Conservation (phyloP, 2,329 filamentous ascomycete genomes). For the Aspergillus sp. region DNA sequence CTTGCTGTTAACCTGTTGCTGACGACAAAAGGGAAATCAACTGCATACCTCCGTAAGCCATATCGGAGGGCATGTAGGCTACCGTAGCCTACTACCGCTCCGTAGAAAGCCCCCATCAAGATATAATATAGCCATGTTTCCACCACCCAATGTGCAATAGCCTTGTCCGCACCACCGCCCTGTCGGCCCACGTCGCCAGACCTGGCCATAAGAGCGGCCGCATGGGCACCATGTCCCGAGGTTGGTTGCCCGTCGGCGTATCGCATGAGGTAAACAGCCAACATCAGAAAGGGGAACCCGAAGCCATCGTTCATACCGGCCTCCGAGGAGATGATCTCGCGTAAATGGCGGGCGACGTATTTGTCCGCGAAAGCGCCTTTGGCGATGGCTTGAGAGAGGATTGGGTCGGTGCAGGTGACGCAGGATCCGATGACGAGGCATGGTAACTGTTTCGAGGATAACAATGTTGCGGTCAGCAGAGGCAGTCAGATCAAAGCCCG, state of each 20-base stretch:
- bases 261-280: slow-evolving; percentile 49
- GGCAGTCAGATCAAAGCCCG: not conserved
- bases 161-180: too few species aligned
- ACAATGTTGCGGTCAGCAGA: not conserved
- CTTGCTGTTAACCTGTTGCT: slow-evolving; percentile 7
- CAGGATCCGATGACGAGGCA: slow-evolving; percentile 52
- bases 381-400: slow-evolving; percentile 54
- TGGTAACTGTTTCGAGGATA: slow-evolving; percentile 29
- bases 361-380: slow-evolving; percentile 56
- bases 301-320: slow-evolving; percentile 56
- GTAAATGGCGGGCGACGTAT: slow-evolving; percentile 47
- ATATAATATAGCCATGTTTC: not conserved
- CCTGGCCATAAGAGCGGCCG: slow-evolving; percentile 9
- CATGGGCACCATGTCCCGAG: slow-evolving; percentile 11
- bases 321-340: slow-evolving; percentile 54
- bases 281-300: slow-evolving; percentile 52
- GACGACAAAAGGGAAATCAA: not conserved
- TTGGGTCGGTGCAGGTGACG: slow-evolving; percentile 53
- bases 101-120: not conserved
- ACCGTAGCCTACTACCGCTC: not conserved
- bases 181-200: slow-evolving; percentile 13
- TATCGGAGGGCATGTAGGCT: not conserved
- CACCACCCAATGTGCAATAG: not conserved
- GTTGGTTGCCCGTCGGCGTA: slow-evolving; percentile 34
- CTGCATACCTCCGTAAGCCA: slow-evolving; percentile 1